Evolutionary conservation across 2,329 filamentous ascomycete species (phyloP), one percentile per base, ranked within the genome.

Genomic region (Drechslera avenae): DNA sequence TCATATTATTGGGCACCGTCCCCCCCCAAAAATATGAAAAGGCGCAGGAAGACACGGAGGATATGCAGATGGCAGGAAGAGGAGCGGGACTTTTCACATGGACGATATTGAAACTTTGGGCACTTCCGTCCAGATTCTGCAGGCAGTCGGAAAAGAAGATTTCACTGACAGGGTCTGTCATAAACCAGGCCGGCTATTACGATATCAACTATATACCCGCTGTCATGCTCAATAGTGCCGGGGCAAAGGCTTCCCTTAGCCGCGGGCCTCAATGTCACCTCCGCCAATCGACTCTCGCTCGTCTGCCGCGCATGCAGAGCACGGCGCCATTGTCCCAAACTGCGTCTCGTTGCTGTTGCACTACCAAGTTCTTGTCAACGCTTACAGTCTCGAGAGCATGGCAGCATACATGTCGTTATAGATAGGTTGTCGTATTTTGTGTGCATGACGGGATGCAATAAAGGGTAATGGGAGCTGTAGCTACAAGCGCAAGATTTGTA

Each of bases 281-380:
- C 31, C 5, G 14, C 32, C 9, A 43, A 43, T 35, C 12, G 13
- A 43, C 40, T 35, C 18, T 43, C 12, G 10, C 21, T 43, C n/a
- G 18, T 43, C 40, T 43, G 17, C 40, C 18, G 31, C 19, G 16
- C 12, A 43, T 43, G 31, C 18, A 43, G 31, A 44, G 41, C 19
- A 44, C 19, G 36, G 32, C 32, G 17, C 41, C 16, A 44, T 44
- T 28, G 9, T 44, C 32, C 21, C 14, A 13, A 32, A 9, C 30
- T 32, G 30, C 10, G 30, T 9, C 30, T 32, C 30, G 30, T 12
- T 12, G 10, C 9, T 14, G 30, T 32, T 14, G 10, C 30, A 32
- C 10, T 14, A 32, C 30, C 30, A 32, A 9, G 30, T 12, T 32
- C 9, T 9, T 32, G 30, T 14, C 30, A 32, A 4, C 9, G 30